phyloP scores from a whole-genome alignment of 2,329 filamentous ascomycete genomes.

The Rhinocladiella similis region DNA sequence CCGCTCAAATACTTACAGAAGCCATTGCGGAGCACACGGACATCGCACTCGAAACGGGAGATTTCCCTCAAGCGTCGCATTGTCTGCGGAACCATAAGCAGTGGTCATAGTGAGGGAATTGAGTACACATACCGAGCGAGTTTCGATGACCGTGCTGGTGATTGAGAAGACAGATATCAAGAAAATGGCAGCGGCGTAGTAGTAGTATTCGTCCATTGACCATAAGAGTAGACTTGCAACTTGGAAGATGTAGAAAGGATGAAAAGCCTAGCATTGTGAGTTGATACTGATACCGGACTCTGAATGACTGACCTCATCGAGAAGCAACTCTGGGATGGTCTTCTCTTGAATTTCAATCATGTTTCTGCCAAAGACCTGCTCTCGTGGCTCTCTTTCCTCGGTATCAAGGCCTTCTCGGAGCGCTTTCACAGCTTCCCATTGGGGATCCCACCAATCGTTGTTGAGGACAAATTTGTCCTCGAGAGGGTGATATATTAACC shows the following conservation, averaged over 20 bases:
- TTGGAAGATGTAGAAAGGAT: slow-evolving; percentile 98
- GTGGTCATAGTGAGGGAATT: slow-evolving; percentile 16
- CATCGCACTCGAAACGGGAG: slow-evolving; percentile 91
- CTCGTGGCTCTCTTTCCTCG: slow-evolving; percentile 80
- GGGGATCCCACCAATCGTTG: slow-evolving; percentile 90
- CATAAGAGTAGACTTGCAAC: slow-evolving; percentile 90
- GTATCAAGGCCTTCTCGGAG: slow-evolving; percentile 80
- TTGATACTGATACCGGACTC: not conserved
- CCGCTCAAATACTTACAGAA: slow-evolving; percentile 66
- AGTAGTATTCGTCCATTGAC: slow-evolving; percentile 96
- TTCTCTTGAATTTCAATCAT: slow-evolving; percentile 93
- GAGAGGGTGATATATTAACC: slow-evolving; percentile 85
- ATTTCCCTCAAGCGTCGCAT: slow-evolving; percentile 90
- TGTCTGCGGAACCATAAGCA: slow-evolving; percentile 53
- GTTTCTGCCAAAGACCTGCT: slow-evolving; percentile 85
- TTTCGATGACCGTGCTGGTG: slow-evolving; percentile 83
- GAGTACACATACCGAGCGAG: slow-evolving; percentile 64
- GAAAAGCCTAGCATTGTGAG: slow-evolving; percentile 65
- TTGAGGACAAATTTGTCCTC: slow-evolving; percentile 86
- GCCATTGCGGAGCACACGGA: slow-evolving; percentile 87
- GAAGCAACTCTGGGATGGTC: slow-evolving; percentile 73
- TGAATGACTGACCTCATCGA: slow-evolving; percentile 71
- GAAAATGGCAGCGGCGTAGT: slow-evolving; percentile 94
- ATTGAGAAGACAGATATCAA: slow-evolving; percentile 93
- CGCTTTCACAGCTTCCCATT: slow-evolving; percentile 75